Conservation (phyloP, 768 basidiomycete genomes). For the Lanmaoa pseudosensibilis region DNA sequence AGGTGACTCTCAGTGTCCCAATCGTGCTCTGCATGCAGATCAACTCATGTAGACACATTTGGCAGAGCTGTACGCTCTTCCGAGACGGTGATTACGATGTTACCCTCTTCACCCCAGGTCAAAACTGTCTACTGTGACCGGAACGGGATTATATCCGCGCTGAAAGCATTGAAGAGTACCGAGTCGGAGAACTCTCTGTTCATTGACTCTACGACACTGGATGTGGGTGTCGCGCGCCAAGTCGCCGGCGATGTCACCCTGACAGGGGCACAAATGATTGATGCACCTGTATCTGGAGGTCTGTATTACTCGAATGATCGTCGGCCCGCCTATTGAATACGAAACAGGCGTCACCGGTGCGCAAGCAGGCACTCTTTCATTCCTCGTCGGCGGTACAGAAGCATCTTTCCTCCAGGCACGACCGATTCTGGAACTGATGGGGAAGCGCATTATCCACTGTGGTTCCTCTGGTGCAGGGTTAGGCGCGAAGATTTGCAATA, state of each 20-base stretch:
- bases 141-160: conserved; percentile 63
- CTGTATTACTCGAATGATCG: conserved; percentile 24
- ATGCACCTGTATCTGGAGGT: conserved; percentile 96
- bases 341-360: conserved; percentile 78
- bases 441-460: conserved; percentile 78
- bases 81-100: conserved; percentile 79
- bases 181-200: conserved; percentile 54
- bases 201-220: conserved; percentile 91
- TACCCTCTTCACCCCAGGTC: conserved; percentile 91
- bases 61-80: conserved; percentile 64
- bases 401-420: conserved; percentile 55
- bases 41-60: conserved; percentile 13
- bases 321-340: conserved; percentile 3
- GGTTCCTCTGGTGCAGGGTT: conserved; percentile 80
- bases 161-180: conserved; percentile 46
- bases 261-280: conserved; percentile 74
- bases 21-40: background rate
- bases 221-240: conserved; percentile 69
- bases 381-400: conserved; percentile 83
- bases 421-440: conserved; percentile 72
- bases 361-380: conserved; percentile 82
- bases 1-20: conserved; percentile 33
- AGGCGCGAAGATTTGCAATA: conserved; percentile 91
- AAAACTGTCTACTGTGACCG: conserved; percentile 64
- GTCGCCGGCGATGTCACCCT: conserved; percentile 55